Conservation (phyloP, 768 basidiomycete species). For the Glaciozyma antarctica region DNA sequence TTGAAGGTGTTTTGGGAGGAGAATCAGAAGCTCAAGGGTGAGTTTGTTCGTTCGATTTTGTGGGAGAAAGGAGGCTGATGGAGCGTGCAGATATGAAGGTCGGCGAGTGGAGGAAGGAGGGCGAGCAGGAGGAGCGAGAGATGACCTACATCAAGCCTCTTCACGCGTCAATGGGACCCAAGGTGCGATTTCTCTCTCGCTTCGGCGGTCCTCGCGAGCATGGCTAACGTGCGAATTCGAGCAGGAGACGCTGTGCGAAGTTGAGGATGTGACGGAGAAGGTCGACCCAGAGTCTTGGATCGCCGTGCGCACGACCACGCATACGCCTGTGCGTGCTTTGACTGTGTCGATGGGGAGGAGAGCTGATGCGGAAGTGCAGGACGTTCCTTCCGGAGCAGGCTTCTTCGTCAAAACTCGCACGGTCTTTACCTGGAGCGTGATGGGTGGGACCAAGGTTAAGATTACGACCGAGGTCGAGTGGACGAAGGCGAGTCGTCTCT, state of each 20-base stretch:
- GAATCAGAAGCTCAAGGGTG: constrained; percentile 77
- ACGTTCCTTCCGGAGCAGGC: constrained; percentile 84
- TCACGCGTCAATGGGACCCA: constrained; percentile 69
- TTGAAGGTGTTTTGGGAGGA: constrained; percentile 80
- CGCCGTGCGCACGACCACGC: constrained; percentile 73
- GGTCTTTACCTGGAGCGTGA: constrained; percentile 83
- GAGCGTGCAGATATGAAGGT: constrained; percentile 68
- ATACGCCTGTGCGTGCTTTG: constrained; percentile 48
- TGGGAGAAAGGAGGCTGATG: neutral
- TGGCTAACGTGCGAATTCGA: constrained; percentile 58
- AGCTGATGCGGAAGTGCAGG: constrained; percentile 35
- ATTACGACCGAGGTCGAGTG: constrained; percentile 89
- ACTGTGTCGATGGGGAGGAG: no score
- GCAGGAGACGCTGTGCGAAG: constrained; percentile 78
- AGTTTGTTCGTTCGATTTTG: constrained; percentile 34
- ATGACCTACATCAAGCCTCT: constrained; percentile 95
- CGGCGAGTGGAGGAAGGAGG: constrained; percentile 69
- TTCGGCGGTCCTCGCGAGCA: constrained; percentile 41
- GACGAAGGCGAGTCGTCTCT: constrained; percentile 65
- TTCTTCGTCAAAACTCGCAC: constrained; percentile 87
- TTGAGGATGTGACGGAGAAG: constrained; percentile 68
- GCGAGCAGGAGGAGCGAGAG: constrained; percentile 57
- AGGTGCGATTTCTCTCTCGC: neutral
- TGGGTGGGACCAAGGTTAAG: constrained; percentile 61
- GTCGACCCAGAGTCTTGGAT: constrained; percentile 72